Percentiles rank a stretch among this genome's conserved stretches.
Conservation (phyloP, 2,329 filamentous ascomycete species). For the Aureobasidium leucospermi region DNA sequence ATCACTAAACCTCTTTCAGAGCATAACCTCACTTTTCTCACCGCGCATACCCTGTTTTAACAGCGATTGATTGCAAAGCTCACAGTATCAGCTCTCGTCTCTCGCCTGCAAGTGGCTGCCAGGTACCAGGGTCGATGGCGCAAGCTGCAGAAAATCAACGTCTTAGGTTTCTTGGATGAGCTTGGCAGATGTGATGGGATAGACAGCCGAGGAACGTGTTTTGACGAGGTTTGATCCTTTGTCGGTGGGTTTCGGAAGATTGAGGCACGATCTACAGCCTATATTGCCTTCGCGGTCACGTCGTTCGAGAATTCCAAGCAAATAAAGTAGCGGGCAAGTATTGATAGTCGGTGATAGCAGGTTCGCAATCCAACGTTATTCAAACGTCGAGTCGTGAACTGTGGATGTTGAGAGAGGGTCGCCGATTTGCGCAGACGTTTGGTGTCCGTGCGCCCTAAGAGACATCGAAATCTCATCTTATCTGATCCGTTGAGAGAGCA, state of each 20-base stretch:
- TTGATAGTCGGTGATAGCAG: neutral
- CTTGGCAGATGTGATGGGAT: slow-evolving; percentile 3
- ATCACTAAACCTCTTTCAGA: neutral
- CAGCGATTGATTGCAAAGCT: neutral
- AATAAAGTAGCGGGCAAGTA: slow-evolving; percentile 6
- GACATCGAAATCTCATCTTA: neutral
- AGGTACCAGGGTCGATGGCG: neutral
- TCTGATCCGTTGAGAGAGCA: neutral
- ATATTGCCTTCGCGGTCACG: neutral
- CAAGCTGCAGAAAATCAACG: neutral
- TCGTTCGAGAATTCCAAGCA: neutral
- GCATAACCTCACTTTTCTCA: neutral
- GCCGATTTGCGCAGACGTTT: neutral
- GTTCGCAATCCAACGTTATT: neutral
- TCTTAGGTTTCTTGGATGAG: neutral
- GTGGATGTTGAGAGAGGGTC: neutral
- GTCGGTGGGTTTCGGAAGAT: neutral
- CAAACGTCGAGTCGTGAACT: neutral
- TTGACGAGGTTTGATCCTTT: neutral
- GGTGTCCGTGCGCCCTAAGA: neutral
- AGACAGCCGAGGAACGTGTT: slow-evolving; percentile 7
- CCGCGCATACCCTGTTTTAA: neutral
- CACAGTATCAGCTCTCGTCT: neutral
- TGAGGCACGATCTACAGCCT: neutral
- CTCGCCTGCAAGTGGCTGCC: neutral